phyloP scores from a whole-genome alignment of 2,329 filamentous ascomycete genomes.

The Myriosclerotinia scirpicola region DNA sequence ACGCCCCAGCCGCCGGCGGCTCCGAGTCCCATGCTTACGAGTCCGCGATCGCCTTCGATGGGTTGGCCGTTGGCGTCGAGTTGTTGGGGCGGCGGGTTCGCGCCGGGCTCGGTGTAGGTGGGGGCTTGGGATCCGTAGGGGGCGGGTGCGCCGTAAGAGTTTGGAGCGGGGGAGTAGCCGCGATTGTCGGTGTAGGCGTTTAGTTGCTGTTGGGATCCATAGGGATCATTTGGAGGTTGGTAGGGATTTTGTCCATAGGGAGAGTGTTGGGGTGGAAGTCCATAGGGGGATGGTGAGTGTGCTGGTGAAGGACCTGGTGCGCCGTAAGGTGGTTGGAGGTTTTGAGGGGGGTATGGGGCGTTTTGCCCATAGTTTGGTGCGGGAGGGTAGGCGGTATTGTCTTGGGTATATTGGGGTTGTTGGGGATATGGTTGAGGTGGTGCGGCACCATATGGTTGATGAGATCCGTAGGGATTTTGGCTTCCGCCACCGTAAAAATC shows the following conservation, averaged over 20 bases:
- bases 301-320: constrained; percentile 13
- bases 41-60: constrained; percentile 17
- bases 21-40: constrained; percentile 20
- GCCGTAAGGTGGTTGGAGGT: constrained; percentile 13
- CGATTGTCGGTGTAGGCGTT: constrained; percentile 4
- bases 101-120: constrained; percentile 17
- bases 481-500: constrained; percentile 14
- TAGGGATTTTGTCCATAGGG: constrained; percentile 8
- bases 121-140: constrained; percentile 6
- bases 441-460: constrained; percentile 9
- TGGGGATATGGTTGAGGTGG: constrained; percentile 17
- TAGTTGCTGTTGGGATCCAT: constrained; percentile 13
- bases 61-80: constrained; percentile 16
- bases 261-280: not conserved
- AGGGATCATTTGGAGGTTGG: constrained; percentile 2
- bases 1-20: constrained; percentile 15
- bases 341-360: not conserved
- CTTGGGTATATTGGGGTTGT: constrained; percentile 10
- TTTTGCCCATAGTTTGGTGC: not conserved
- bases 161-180: not conserved
- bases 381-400: constrained; percentile 13
- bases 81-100: constrained; percentile 3
- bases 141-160: constrained; percentile 6
- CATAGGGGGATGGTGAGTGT: constrained; percentile 4
- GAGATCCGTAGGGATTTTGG: not conserved